phyloP scores from a whole-genome alignment of 139 green algal genomes.

The Zygnema cylindricum region DNA sequence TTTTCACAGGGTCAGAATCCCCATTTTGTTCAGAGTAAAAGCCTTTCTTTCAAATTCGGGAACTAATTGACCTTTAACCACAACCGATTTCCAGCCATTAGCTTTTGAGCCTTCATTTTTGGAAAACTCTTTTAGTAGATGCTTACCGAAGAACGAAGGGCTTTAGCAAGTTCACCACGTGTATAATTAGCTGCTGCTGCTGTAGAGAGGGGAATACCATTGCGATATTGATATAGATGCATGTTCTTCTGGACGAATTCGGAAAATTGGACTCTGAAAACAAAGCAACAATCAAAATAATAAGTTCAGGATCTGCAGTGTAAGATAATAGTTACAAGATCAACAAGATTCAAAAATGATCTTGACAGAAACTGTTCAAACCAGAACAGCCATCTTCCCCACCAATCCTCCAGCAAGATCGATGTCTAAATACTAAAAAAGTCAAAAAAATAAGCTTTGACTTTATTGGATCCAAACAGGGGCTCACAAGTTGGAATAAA shows the following conservation, averaged over 20 bases:
- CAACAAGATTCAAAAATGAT: background rate
- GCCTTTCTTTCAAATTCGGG: too few species aligned
- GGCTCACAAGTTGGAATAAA: too few species aligned
- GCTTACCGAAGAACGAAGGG: conserved; percentile 71
- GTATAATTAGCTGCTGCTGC: conserved; percentile 91
- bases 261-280: conserved; percentile 58
- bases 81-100: too few species aligned
- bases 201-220: conserved; percentile 82
- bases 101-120: too few species aligned
- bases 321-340: background rate
- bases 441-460: background rate
- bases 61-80: too few species aligned
- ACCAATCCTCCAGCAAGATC: background rate
- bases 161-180: conserved; percentile 89
- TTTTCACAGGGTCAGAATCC: too few species aligned
- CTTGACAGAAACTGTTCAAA: background rate
- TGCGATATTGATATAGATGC: conserved; percentile 88
- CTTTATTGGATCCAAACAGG: too few species aligned
- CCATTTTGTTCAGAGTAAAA: too few species aligned
- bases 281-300: background rate
- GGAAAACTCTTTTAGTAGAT: too few species aligned
- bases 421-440: background rate
- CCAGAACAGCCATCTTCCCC: background rate
- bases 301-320: too few species aligned
- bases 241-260: conserved; percentile 82